Evolutionary conservation across 495 filamentous ascomycete species (phyloP).

Genomic region (Xylaria sp.): DNA sequence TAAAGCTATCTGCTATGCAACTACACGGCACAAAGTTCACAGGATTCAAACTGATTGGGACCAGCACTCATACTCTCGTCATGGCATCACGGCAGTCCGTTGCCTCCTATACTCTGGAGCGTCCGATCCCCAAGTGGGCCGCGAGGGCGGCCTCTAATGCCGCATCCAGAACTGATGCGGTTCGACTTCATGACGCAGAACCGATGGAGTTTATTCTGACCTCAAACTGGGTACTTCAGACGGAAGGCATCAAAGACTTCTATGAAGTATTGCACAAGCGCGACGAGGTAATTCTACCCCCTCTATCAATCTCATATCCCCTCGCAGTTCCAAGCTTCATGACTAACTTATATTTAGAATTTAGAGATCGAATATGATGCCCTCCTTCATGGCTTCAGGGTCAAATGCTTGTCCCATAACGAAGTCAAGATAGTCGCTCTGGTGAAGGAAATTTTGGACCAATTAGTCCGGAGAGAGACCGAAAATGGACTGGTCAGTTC

Average conservation of each 20-base stretch:
- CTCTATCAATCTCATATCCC: neutral
- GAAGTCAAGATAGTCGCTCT: slow-evolving; percentile 27
- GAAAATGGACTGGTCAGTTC: slow-evolving; percentile 33
- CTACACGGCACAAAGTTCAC: neutral
- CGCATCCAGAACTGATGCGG: slow-evolving; percentile 15
- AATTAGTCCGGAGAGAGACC: slow-evolving; percentile 32
- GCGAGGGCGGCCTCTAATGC: neutral
- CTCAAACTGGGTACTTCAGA: slow-evolving; percentile 43
- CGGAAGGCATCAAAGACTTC: slow-evolving; percentile 40
- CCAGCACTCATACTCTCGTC: neutral
- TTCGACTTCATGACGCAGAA: neutral
- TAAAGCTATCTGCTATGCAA: neutral
- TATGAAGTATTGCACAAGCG: slow-evolving; percentile 28
- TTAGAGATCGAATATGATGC: slow-evolving; percentile 40
- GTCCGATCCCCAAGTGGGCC: neutral
- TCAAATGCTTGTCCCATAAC: slow-evolving; percentile 43
- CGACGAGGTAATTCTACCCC: slow-evolving; percentile 32
- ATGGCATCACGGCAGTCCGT: neutral
- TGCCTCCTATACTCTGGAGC: neutral
- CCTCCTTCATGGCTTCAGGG: slow-evolving; percentile 35
- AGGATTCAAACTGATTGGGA: neutral
- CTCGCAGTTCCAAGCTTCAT: neutral
- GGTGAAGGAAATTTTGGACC: slow-evolving; percentile 32
- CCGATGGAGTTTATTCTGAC: slow-evolving; percentile 40
- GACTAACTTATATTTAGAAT: slow-evolving; percentile 34